Conservation (phyloP, 257 asterid species). For the Perilla frutescens region DNA sequence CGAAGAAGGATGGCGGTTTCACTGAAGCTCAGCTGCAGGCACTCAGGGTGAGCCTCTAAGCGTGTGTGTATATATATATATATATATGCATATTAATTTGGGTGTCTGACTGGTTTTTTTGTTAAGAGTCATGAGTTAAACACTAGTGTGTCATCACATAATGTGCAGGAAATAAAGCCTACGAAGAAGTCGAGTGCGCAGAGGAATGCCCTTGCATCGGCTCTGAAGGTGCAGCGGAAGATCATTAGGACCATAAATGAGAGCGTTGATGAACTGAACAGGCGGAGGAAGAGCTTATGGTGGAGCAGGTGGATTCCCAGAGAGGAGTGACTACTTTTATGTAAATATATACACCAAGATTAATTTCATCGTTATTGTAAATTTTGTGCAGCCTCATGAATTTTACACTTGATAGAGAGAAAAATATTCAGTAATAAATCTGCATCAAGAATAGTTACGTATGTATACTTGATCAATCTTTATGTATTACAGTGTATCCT, state of each 20-base stretch:
- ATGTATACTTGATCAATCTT: constrained; percentile 10
- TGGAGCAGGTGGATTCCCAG: constrained; percentile 96
- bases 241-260: constrained; percentile 64
- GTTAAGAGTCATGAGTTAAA: neutral
- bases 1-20: constrained; percentile 87
- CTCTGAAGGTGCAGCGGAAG: constrained; percentile 76
- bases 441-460: constrained; percentile 2
- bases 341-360: constrained; percentile 34
- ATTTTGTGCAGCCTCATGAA: constrained; percentile 42
- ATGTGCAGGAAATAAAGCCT: constrained; percentile 74
- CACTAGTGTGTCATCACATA: neutral
- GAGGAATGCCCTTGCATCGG: constrained; percentile 91
- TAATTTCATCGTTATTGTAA: constrained; percentile 38
- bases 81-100: too few species aligned
- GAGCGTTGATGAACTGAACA: constrained; percentile 70
- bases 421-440: constrained; percentile 13
- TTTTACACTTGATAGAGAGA: constrained; percentile 17
- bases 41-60: constrained; percentile 57
- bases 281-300: constrained; percentile 74
- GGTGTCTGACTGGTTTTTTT: too few species aligned
- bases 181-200: constrained; percentile 62
- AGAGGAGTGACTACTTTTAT: constrained; percentile 56
- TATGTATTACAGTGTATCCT: neutral
- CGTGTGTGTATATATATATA: neutral
- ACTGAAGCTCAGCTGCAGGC: constrained; percentile 95